A percentile compares a stretch with the other conserved stretches of the same genome.
phyloP scores from a whole-genome alignment of 164 flowering plant species.

The Houttuynia cordata region DNA sequence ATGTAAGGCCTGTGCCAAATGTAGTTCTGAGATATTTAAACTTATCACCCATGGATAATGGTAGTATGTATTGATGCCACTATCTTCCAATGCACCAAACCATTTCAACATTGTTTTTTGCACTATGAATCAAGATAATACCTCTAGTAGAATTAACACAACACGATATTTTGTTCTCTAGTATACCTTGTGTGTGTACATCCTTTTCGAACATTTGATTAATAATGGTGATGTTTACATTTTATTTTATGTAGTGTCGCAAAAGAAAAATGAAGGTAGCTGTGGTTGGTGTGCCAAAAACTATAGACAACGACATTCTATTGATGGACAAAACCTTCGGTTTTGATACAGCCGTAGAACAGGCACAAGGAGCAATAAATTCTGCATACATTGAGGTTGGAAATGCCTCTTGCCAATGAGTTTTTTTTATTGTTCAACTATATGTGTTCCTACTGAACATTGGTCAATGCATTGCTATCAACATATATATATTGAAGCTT shows the following conservation, averaged over 20 bases:
- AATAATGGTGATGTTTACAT: not conserved
- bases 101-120: no score
- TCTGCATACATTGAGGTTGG: constrained; percentile 91
- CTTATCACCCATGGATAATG: no score
- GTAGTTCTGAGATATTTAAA: no score
- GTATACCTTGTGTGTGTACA: no score
- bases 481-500: not conserved
- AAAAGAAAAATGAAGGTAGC: constrained; percentile 58
- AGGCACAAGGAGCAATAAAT: constrained; percentile 88
- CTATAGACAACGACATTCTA: constrained; percentile 85
- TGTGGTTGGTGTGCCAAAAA: constrained; percentile 93
- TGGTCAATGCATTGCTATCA: not conserved
- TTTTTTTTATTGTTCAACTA: no score
- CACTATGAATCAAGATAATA: no score
- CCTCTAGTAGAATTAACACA: no score
- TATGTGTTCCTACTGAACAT: no score
- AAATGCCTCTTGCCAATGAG: not conserved
- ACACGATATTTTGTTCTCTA: no score
- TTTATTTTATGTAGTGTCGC: constrained; percentile 31
- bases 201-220: not conserved
- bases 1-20: no score
- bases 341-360: constrained; percentile 92
- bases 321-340: constrained; percentile 95
- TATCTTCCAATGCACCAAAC: no score
- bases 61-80: no score